Conservation (phyloP, 2,329 filamentous ascomycete genomes). For the Periglandula ipomoeae region DNA sequence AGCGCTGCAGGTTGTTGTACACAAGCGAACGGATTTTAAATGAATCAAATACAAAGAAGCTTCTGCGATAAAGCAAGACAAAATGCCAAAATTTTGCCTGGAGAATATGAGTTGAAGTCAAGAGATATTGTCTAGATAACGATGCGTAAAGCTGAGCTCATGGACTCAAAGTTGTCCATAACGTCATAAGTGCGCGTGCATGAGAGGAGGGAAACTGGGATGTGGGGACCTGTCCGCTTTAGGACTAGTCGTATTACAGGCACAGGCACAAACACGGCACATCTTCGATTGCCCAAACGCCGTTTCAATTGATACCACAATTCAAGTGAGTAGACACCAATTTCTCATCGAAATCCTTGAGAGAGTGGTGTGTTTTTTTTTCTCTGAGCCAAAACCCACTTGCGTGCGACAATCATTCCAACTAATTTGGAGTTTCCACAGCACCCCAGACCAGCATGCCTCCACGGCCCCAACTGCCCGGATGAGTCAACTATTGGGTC, state of each 20-base stretch:
- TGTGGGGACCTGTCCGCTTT: background rate
- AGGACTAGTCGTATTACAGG: conserved; percentile 1
- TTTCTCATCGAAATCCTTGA: background rate
- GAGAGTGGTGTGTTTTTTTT: no score
- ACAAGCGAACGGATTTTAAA: no score
- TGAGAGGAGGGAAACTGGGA: background rate
- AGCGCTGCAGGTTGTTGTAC: no score
- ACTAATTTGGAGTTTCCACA: background rate
- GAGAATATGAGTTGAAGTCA: background rate
- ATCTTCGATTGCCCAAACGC: background rate
- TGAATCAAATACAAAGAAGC: no score
- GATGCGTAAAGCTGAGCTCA: background rate
- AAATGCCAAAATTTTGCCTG: background rate
- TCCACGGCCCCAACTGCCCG: no score
- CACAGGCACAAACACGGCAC: background rate
- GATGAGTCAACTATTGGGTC: background rate
- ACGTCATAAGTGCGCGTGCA: conserved; percentile 3
- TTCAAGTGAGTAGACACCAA: background rate
- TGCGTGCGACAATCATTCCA: background rate
- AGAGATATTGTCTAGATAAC: background rate
- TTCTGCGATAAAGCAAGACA: no score
- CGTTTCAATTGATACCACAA: no score
- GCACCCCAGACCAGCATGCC: background rate
- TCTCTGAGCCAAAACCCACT: background rate
- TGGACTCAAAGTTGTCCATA: background rate